phyloP scores from a whole-genome alignment of 495 filamentous ascomycete species.

The Filosporella fistucella region DNA sequence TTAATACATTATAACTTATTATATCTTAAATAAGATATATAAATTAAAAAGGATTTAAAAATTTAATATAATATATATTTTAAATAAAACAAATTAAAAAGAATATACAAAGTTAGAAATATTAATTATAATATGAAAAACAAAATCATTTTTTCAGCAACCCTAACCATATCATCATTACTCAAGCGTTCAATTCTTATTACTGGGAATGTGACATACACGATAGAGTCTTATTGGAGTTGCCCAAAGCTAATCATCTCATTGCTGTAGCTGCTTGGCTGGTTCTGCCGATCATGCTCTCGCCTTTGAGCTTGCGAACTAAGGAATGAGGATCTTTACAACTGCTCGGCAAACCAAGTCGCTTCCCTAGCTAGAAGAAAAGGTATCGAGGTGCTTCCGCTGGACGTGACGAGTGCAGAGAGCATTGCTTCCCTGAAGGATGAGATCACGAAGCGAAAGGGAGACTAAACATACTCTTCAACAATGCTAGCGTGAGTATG shows the following conservation, averaged over 20 bases:
- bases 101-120: too few relatives aligned
- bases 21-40: too few relatives aligned
- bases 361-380: slow-evolving; percentile 33
- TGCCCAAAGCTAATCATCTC: background rate
- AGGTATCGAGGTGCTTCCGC: slow-evolving; percentile 41
- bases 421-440: slow-evolving; percentile 43
- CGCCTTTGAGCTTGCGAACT: slow-evolving; percentile 4
- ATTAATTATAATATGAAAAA: too few relatives aligned
- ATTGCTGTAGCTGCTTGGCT: slow-evolving; percentile 1
- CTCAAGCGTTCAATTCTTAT: slow-evolving; percentile 6
- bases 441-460: slow-evolving; percentile 43
- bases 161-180: background rate
- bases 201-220: slow-evolving; percentile 3
- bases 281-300: slow-evolving; percentile 7
- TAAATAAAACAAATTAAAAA: too few relatives aligned
- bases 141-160: background rate
- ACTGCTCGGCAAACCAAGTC: slow-evolving; percentile 43
- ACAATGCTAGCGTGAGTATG: slow-evolving; percentile 48
- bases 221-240: background rate
- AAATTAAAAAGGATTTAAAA: too few relatives aligned
- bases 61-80: too few relatives aligned
- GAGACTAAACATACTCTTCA: slow-evolving; percentile 56
- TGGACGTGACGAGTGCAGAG: slow-evolving; percentile 42
- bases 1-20: too few relatives aligned
- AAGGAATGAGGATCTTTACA: slow-evolving; percentile 39